These are phyloP conservation scores for Leishmania braziliensis DNA, from an alignment of 208 protist species.

Conservation along the genomic window DNA sequence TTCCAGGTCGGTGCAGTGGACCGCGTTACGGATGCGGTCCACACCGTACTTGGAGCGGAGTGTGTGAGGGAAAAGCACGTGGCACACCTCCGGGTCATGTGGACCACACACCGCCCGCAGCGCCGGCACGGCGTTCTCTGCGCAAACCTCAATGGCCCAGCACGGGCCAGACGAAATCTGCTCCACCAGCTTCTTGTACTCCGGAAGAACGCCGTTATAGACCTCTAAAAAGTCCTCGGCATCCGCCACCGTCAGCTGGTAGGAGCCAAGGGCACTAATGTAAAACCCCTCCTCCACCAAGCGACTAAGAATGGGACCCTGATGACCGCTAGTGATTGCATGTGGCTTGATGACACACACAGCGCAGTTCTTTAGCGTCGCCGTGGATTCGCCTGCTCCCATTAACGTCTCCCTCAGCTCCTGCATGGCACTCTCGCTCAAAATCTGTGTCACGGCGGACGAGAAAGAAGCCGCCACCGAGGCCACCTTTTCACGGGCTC, in stretches of 20 bases:
- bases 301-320: constrained; percentile 90
- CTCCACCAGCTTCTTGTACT: constrained; percentile 93
- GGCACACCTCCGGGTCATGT: constrained; percentile 90
- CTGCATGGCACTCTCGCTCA: constrained; percentile 38
- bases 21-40: constrained; percentile 86
- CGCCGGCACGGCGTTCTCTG: constrained; percentile 81
- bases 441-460: constrained; percentile 43
- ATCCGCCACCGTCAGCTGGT: constrained; percentile 87
- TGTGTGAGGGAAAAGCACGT: constrained; percentile 92
- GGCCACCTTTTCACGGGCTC: constrained; percentile 56
- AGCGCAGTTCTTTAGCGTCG: constrained; percentile 87
- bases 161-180: constrained; percentile 89
- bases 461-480: constrained; percentile 36
- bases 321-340: constrained; percentile 87
- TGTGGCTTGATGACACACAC: constrained; percentile 96
- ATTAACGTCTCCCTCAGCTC: constrained; percentile 40
- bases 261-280: constrained; percentile 91
- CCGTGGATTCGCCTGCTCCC: constrained; percentile 75
- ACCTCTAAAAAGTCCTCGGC: constrained; percentile 97
- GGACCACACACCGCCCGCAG: constrained; percentile 91
- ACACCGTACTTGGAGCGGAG: constrained; percentile 92
- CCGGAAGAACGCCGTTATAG: constrained; percentile 95
- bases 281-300: constrained; percentile 93
- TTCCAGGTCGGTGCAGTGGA: constrained; percentile 97
- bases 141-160: constrained; percentile 89